Base-by-base conservation (phyloP, 257 asterid species). In the Solanum commersonii region DNA sequence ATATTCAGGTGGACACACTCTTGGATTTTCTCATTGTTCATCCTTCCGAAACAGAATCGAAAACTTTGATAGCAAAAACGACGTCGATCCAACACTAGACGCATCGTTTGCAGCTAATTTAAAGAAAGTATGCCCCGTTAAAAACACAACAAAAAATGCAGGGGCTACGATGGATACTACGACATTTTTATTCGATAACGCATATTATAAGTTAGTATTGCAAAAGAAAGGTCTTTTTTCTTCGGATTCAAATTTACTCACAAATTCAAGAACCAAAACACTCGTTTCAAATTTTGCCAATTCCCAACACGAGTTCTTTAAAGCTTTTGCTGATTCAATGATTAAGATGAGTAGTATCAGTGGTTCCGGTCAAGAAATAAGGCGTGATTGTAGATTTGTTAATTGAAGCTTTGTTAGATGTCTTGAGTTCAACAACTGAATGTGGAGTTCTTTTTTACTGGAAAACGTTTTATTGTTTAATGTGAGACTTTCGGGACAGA, bases 1-100 rank as follows among this genome's bases (percentile, higher is more conserved):
- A 27, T 3, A 9, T 46, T 81, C 90, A 96, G 98, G 99, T 88
- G 99, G 98, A 18, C 99, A 96, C 90, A 96, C 96, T 6, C 92
- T 95, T 1, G 99, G 98, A 12, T 96, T 96, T 89, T 92, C 99
- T 86, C 99, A 94, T 81, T 96, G 99, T 76, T 94, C 95, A 34
- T 96, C 99, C 4, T 95, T 96, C 94, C 93, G 92, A 81, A 95
- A 94, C 86, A 91, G 98, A 88, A 94, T 96, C 92, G 94, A 94
- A 93, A 93, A 92, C 79, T 96, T 96, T 89, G 92, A 89, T 90
- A 81, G 29, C 23, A 81, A 52, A 46, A 89, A 81, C 11, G 92
- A 91, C 44, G 89, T 96, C 6, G 98, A 96, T 44, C 98, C 99
- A 0, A 84, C 95, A 0, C 7, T 94, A 90, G 88, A 92, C 4